phyloP scores from a whole-genome alignment of 352 stramenopile species.

The Blastocystis sp. region DNA sequence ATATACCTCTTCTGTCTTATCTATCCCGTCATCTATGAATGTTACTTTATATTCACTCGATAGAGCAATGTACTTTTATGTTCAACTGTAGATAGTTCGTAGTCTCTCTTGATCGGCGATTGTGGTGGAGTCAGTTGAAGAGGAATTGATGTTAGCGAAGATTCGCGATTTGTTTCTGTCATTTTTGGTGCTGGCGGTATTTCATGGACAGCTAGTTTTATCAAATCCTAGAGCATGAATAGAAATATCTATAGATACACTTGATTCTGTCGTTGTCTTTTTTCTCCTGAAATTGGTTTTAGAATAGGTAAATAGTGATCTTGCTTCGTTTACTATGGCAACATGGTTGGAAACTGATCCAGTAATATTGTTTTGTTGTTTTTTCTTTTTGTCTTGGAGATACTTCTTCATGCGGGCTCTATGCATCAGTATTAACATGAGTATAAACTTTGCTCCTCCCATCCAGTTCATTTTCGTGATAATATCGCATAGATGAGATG shows the following conservation, averaged over 20 bases:
- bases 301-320: background rate
- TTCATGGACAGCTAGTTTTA: background rate
- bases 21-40: slow-evolving; percentile 44
- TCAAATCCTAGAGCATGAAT: background rate
- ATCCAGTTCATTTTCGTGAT: slow-evolving; percentile 38
- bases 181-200: background rate
- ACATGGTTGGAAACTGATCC: background rate
- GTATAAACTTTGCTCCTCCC: slow-evolving; percentile 15
- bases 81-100: background rate
- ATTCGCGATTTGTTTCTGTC: background rate
- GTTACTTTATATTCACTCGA: background rate
- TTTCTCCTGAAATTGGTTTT: background rate
- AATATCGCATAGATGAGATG: background rate
- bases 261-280: background rate
- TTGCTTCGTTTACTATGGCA: background rate
- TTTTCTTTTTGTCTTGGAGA: slow-evolving; percentile 18
- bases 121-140: background rate
- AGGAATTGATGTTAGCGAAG: background rate
- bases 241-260: background rate
- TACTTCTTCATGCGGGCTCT: slow-evolving; percentile 50
- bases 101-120: background rate
- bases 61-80: background rate
- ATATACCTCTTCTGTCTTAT: slow-evolving; percentile 1
- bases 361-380: background rate
- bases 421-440: background rate